Base-by-base conservation (phyloP, 371 early-diverging fungal genomes). In the Apophysomyces trapeziformis region DNA sequence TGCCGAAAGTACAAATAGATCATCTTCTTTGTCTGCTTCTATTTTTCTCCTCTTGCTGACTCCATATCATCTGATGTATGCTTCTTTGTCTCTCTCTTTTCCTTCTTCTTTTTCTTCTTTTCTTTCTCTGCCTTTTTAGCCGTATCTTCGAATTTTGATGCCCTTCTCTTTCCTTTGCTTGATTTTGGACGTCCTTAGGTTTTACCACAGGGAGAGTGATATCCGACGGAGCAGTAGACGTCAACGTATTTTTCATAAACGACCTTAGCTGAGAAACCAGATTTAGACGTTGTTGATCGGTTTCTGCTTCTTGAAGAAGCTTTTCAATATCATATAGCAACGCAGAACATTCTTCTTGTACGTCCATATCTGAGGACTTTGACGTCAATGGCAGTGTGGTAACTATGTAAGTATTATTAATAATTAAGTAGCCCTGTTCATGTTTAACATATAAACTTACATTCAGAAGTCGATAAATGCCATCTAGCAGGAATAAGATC, bases 121-220 rank as follows among this genome's bases (percentile, higher is more conserved):
- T 50, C 5, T 50, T 21, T 18, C 9, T 21, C 21, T 21, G 21
- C 21, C 50, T 50, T 50, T 50, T 21, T 50, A 18, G 50, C 50
- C 21, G 50, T 50, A 6, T 50, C 50, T 9, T 50, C 50, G 9
- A 50, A 50, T n/a, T 21, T 50, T 50, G 50, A 50, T 18, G 21
- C 7, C 21, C 21, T 50, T 18, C 50, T 50, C 21, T 50, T 50
- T 50, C 50, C 50, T 50, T 50, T 50, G 21, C 6, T 18, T 9
- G 50, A 50, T 50, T 50, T 50, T 18, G 50, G 21, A 21, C 50
- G 50, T 50, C 50, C 50, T 50, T 50, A 8, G 50, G 50, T 9
- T n/a, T 50, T 50, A 21, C 0, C n/a, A 7, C 21, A 8, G 21
- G 21, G 5, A 50, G n/a, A 18, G n/a, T 50, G 2, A 50, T 18